Conservation (phyloP, 306 rosid genomes). For the Mucuna pruriens region DNA sequence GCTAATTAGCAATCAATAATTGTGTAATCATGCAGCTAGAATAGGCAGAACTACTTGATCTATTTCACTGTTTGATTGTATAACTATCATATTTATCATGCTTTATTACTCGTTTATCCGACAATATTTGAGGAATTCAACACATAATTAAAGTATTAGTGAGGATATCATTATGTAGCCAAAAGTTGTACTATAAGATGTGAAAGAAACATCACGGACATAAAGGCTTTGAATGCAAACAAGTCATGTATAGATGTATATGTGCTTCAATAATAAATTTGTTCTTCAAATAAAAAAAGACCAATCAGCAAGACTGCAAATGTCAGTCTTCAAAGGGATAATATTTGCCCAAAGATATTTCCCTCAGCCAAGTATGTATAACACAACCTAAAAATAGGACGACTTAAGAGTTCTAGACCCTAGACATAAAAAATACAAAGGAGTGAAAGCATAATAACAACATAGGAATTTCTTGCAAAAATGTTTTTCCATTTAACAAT, state of each 20-base stretch:
- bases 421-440: neutral
- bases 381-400: neutral
- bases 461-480: neutral
- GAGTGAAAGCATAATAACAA: neutral
- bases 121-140: slow-evolving; percentile 1
- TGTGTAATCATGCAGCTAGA: neutral
- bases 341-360: neutral
- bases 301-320: neutral
- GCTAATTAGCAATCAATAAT: neutral
- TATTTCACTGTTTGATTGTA: neutral
- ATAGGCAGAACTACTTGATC: slow-evolving; percentile 8
- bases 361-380: neutral
- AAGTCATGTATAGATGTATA: neutral
- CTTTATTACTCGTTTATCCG: neutral
- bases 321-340: neutral
- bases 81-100: slow-evolving; percentile 12
- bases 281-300: slow-evolving; percentile 13
- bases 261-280: neutral
- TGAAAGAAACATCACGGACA: neutral
- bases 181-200: neutral
- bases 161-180: neutral
- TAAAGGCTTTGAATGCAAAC: slow-evolving; percentile 5
- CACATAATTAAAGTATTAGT: neutral
- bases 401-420: neutral
- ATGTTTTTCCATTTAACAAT: neutral